Evolutionary conservation across 345 rosid genomes (phyloP), one percentile per base, ranked within the genome.

Genomic region (Aegle marmelos): DNA sequence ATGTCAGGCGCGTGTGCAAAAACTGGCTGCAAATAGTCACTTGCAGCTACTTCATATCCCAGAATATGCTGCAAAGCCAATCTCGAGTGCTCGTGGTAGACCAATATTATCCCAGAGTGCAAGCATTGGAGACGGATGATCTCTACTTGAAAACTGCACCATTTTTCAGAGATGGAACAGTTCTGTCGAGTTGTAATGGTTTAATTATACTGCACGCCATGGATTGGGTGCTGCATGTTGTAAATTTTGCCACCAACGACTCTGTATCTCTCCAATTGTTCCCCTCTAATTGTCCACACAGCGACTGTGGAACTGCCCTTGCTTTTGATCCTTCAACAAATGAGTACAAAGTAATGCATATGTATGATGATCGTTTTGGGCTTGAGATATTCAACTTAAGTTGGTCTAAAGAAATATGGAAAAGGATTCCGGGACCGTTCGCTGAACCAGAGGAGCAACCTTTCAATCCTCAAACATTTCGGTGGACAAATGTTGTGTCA

Each of bases 341-440:
- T 27, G 4, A 36, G 48, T 76, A 71, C 54, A 70, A 80, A 70
- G 68, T 64, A 66, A 76, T 76, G 33, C 68, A 76, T 56, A 22
- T 64, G 10, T 37, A 71, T 41, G 48, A 37, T 16, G 67, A 53
- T 57, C 31, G 54, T 6, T 30, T 33, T 31, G 79, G 83, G 24
- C 7, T 45, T 45, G 50, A 45, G 50, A 13, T 13, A 11, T 13
- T 3, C 50, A 45, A 45, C 50, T 45, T 45, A 45, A 1, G 17
- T 45, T 3, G 16, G 14, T 50, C 61, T 64, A 37, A 39, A 24
- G 7, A 64, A 5, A 27, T 8, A 8, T 81, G 80, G 78, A 73
- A 56, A 67, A 8, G 45, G 54, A 4, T 73, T 72, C 80, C 81
- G 7, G 53, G 66, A 7, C 78, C 75, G 8, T 65, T 66, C 28